phyloP scores from a whole-genome alignment of 2,329 filamentous ascomycete species.

The Diplodia sapinea region DNA sequence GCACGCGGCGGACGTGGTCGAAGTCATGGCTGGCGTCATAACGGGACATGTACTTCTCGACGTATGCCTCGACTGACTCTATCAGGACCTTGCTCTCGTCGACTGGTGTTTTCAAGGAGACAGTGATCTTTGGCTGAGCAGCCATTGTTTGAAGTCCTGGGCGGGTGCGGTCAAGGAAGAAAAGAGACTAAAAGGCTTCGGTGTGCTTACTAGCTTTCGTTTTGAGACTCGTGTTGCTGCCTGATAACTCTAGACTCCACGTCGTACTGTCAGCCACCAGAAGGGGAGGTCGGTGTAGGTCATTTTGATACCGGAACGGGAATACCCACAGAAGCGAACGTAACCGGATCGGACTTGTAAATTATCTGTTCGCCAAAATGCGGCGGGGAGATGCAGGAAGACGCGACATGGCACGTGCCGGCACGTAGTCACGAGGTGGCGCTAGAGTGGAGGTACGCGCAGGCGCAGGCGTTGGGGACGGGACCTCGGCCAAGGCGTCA shows the following conservation, averaged over 20 bases:
- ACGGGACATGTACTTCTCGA: constrained; percentile 47
- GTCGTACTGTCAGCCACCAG: constrained; percentile 5
- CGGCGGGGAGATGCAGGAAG: neutral
- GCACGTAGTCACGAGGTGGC: constrained; percentile 20
- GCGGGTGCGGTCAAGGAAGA: too few relatives aligned
- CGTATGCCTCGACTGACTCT: constrained; percentile 41
- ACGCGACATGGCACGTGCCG: constrained; percentile 10
- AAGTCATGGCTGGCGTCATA: constrained; percentile 77
- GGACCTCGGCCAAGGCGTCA: constrained; percentile 30
- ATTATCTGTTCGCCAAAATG: neutral
- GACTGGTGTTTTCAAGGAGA: constrained; percentile 45
- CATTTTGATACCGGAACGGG: neutral
- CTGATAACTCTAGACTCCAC: constrained; percentile 5
- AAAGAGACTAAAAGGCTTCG: neutral
- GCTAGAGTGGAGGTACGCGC: neutral
- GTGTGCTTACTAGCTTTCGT: neutral
- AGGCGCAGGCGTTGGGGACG: neutral
- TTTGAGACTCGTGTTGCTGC: neutral
- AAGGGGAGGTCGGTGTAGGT: neutral
- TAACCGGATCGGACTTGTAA: neutral
- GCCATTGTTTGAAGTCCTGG: constrained; percentile 38
- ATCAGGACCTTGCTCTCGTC: constrained; percentile 38
- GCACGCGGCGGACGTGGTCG: constrained; percentile 79
- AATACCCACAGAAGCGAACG: neutral
- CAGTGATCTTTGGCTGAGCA: constrained; percentile 61